A percentile compares a stretch with the other conserved stretches of the same genome.
These are phyloP conservation scores for Gossypium bickii DNA, from an alignment of 345 rosid species.

Conservation along the genomic window DNA sequence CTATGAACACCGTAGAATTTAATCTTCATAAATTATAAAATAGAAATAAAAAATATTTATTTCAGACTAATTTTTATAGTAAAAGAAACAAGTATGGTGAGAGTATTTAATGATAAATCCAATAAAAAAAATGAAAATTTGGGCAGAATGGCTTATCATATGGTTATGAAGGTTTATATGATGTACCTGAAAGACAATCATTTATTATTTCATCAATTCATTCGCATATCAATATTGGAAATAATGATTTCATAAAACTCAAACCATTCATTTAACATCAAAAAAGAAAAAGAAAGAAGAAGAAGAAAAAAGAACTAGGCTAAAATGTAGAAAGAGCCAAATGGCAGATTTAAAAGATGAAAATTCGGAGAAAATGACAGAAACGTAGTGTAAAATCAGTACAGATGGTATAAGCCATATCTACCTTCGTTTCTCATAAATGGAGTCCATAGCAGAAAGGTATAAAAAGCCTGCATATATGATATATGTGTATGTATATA, in stretches of 20 bases:
- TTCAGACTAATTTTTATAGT: no score
- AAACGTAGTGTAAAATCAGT: background rate
- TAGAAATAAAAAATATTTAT: no score
- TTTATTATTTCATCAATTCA: background rate
- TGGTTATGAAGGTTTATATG: background rate
- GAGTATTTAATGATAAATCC: no score
- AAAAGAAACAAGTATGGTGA: no score
- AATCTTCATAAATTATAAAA: no score
- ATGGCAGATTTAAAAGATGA: background rate
- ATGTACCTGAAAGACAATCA: background rate
- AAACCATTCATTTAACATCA: background rate
- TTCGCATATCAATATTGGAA: no score
- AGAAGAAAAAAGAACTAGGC: background rate
- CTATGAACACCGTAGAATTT: no score
- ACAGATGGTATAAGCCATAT: background rate
- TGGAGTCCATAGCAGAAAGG: constrained; percentile 7
- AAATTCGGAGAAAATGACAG: background rate
- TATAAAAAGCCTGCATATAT: background rate
- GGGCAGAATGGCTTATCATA: background rate
- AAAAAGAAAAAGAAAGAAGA: no score
- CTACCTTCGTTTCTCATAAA: background rate
- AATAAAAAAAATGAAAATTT: background rate
- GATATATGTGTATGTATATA: background rate
- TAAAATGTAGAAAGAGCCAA: background rate
- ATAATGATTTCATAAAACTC: background rate